These are phyloP conservation scores for Pyricularia sp. DNA, from an alignment of 2,329 filamentous ascomycete genomes.

Conservation along the genomic window DNA sequence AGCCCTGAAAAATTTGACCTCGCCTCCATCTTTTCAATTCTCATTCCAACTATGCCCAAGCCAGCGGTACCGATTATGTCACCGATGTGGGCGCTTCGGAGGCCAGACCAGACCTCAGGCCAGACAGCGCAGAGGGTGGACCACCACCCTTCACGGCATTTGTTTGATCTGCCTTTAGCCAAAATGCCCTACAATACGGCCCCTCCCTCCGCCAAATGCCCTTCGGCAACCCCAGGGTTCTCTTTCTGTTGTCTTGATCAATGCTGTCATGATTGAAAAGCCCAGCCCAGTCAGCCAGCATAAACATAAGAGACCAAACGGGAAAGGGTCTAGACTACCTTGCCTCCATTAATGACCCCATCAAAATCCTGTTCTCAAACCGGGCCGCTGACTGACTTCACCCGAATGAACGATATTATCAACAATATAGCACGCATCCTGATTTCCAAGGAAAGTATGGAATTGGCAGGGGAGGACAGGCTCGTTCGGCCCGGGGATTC, in stretches of 20 bases:
- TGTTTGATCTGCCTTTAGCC: constrained; percentile 1
- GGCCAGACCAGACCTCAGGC: background rate
- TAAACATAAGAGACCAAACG: background rate
- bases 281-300: background rate
- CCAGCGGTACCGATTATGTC: background rate
- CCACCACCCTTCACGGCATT: background rate
- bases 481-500: background rate
- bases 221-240: background rate
- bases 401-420: background rate
- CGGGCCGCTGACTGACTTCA: background rate
- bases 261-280: background rate
- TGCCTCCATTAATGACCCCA: background rate
- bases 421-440: background rate
- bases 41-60: background rate
- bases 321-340: background rate
- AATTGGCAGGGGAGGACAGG: background rate
- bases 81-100: background rate
- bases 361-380: background rate
- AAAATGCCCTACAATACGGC: background rate
- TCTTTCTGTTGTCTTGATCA: background rate
- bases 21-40: background rate
- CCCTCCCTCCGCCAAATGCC: background rate
- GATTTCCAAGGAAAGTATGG: background rate
- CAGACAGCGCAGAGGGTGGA: background rate
- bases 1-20: background rate